Conservation (phyloP, 306 rosid species). For the Sphenostylis stenocarpa region DNA sequence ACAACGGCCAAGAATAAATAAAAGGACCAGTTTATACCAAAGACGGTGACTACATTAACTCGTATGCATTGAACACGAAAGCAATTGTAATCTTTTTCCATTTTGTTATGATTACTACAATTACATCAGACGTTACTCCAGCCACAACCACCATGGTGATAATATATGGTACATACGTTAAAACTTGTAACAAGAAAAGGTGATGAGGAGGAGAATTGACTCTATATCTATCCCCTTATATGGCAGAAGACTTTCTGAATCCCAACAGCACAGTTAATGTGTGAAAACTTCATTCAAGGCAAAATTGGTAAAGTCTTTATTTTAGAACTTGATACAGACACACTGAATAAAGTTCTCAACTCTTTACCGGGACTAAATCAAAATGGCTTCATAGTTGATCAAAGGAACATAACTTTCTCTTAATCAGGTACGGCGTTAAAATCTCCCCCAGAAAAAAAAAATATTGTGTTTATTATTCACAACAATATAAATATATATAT, state of each 20-base stretch:
- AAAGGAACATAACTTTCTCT: slow-evolving; percentile 24
- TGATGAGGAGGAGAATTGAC: background rate
- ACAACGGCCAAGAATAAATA: background rate
- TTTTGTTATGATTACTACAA: slow-evolving; percentile 14
- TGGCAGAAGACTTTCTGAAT: slow-evolving; percentile 14
- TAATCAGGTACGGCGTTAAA: slow-evolving; percentile 16
- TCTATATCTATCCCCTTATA: background rate
- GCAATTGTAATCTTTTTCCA: background rate
- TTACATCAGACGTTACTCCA: background rate
- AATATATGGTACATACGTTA: slow-evolving; percentile 9
- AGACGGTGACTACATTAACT: slow-evolving; percentile 3
- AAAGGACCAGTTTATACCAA: slow-evolving; percentile 13
- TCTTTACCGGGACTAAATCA: slow-evolving; percentile 10
- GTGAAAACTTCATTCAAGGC: background rate
- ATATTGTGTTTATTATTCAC: background rate
- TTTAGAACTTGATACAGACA: background rate
- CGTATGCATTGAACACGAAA: background rate
- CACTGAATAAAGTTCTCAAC: slow-evolving; percentile 27
- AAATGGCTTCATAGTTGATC: slow-evolving; percentile 22
- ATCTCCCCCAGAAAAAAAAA: background rate
- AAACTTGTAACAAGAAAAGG: background rate
- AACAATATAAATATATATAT: background rate
- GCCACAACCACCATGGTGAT: background rate
- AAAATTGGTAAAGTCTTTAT: slow-evolving; percentile 19
- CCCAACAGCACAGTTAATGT: background rate